Conservation (phyloP, 768 basidiomycete species). For the Mycena rosella region DNA sequence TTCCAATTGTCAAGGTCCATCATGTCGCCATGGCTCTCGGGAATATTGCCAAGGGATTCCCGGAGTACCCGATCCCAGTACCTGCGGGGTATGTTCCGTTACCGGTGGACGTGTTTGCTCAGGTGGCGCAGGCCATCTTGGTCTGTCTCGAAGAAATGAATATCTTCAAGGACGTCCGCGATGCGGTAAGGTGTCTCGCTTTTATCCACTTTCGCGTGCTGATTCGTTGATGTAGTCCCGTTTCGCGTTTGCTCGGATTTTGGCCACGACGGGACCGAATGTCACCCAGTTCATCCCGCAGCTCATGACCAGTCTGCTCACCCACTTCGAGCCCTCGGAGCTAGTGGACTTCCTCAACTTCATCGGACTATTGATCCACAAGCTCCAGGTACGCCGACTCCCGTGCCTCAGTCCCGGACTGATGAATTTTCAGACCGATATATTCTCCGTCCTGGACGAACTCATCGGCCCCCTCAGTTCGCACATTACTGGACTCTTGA, state of each 20-base stretch:
- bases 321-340: constrained; percentile 93
- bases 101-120: constrained; percentile 82
- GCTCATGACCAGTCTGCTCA: constrained; percentile 90
- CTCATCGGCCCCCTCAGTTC: constrained; percentile 88
- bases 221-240: constrained; percentile 71
- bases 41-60: constrained; percentile 96
- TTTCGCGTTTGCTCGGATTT: constrained; percentile 92
- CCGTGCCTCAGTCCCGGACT: constrained; percentile 9
- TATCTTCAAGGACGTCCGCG: constrained; percentile 85
- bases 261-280: constrained; percentile 88
- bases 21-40: constrained; percentile 96
- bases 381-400: constrained; percentile 75
- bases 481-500: constrained; percentile 83
- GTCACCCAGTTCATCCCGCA: constrained; percentile 90
- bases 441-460: constrained; percentile 91
- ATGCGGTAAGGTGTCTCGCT: constrained; percentile 75
- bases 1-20: constrained; percentile 89
- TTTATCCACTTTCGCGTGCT: constrained; percentile 6
- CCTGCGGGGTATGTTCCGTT: constrained; percentile 78
- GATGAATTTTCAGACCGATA: constrained; percentile 70
- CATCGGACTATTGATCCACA: constrained; percentile 90
- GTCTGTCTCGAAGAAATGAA: constrained; percentile 92
- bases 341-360: constrained; percentile 97
- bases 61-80: constrained; percentile 83
- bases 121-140: constrained; percentile 88